Evolutionary conservation across 768 basidiomycete species (phyloP).

Genomic region (Suillus cothurnatus): DNA sequence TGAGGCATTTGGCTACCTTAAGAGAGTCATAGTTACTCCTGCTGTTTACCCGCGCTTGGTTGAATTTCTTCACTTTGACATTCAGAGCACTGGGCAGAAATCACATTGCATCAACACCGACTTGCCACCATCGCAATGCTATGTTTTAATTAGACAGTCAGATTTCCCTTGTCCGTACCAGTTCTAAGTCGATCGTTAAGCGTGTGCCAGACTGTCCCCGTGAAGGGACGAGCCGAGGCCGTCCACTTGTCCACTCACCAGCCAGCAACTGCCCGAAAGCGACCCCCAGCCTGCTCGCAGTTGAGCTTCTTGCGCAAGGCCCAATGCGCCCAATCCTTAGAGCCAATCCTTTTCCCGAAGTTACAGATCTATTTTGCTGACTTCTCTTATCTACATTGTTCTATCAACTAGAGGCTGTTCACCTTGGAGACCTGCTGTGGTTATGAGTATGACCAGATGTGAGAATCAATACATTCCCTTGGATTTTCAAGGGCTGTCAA

Average conservation of each 20-base stretch:
- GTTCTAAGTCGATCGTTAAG: slow-evolving; percentile 58
- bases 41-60: slow-evolving; percentile 72
- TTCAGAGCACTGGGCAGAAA: slow-evolving; percentile 84
- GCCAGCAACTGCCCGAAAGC: slow-evolving; percentile 58
- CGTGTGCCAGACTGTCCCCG: slow-evolving; percentile 56
- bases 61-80: slow-evolving; percentile 46
- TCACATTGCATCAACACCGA: slow-evolving; percentile 80
- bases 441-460: slow-evolving; percentile 76
- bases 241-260: slow-evolving; percentile 42
- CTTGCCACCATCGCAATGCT: slow-evolving; percentile 51
- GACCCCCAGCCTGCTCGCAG: slow-evolving; percentile 49
- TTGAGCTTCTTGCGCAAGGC: slow-evolving; percentile 54
- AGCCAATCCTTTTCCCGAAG: slow-evolving; percentile 81
- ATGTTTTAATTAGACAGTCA: slow-evolving; percentile 58
- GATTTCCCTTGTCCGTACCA: slow-evolving; percentile 82
- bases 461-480: slow-evolving; percentile 70
- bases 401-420: slow-evolving; percentile 80
- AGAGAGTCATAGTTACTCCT: slow-evolving; percentile 83
- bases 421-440: slow-evolving; percentile 82
- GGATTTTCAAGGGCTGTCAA: slow-evolving; percentile 81
- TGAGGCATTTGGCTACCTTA: slow-evolving; percentile 80
- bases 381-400: slow-evolving; percentile 83
- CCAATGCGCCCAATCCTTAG: slow-evolving; percentile 80
- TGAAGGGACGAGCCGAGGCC: slow-evolving; percentile 51
- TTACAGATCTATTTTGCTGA: slow-evolving; percentile 82